Percentiles rank a stretch among this genome's conserved stretches.
These are phyloP conservation scores for Podila epicladia DNA, from an alignment of 192 early-diverging fungal genomes.

Conservation along the genomic window DNA sequence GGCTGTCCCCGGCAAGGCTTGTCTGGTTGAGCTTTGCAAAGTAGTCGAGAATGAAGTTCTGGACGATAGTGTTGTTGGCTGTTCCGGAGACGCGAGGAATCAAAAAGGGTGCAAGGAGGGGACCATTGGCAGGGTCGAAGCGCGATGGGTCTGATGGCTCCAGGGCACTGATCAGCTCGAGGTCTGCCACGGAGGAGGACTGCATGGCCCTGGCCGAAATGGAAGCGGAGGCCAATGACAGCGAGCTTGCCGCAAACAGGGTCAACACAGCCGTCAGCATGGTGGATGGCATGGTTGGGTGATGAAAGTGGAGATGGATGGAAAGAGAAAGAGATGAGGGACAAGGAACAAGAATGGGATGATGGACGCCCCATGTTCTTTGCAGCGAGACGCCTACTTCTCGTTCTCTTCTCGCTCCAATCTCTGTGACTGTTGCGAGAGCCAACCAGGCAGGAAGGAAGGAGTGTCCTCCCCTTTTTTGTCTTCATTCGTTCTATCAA, in stretches of 20 bases:
- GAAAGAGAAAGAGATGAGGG: neutral
- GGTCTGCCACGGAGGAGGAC: slow-evolving; percentile 25
- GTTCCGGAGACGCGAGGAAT: slow-evolving; percentile 86
- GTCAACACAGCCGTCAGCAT: neutral
- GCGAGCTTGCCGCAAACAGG: neutral
- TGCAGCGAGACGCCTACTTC: too few relatives aligned
- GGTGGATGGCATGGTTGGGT: neutral
- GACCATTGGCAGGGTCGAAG: slow-evolving; percentile 52
- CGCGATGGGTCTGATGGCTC: slow-evolving; percentile 23
- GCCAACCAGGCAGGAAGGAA: too few relatives aligned
- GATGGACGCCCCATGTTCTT: too few relatives aligned
- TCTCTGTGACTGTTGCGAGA: too few relatives aligned
- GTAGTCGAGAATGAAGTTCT: slow-evolving; percentile 72
- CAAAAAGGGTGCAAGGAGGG: slow-evolving; percentile 75
- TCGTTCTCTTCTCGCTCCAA: too few relatives aligned
- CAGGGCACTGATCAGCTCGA: slow-evolving; percentile 35
- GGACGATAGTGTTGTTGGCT: slow-evolving; percentile 72
- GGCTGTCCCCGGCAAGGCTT: slow-evolving; percentile 11
- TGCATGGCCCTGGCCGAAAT: slow-evolving; percentile 7
- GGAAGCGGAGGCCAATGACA: neutral
- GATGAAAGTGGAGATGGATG: neutral
- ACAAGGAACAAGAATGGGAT: too few relatives aligned
- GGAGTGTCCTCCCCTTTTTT: too few relatives aligned
- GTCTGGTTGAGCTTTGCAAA: slow-evolving; percentile 62
- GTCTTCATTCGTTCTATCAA: too few relatives aligned